These are phyloP conservation scores for Cucumis cinereus DNA, from an alignment of 306 rosid genomes.

Conservation along the genomic window DNA sequence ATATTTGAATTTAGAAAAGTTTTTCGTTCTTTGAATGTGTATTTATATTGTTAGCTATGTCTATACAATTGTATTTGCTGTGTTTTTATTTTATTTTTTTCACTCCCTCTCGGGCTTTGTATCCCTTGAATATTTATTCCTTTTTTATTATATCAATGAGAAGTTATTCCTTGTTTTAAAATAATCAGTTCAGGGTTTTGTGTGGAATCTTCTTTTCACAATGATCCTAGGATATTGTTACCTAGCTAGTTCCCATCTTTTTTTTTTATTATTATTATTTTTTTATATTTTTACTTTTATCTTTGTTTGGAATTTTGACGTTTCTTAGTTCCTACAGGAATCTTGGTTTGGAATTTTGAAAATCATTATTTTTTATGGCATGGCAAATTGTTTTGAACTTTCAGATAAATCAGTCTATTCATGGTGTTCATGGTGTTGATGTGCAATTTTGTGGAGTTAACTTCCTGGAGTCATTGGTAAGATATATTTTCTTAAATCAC, in stretches of 20 bases:
- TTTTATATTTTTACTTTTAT: no score
- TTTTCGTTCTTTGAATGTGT: no score
- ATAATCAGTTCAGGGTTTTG: background rate
- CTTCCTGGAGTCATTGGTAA: slow-evolving; percentile 79
- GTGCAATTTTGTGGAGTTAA: slow-evolving; percentile 76
- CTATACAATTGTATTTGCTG: no score
- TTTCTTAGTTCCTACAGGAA: no score
- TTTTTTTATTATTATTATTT: no score
- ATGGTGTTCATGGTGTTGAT: slow-evolving; percentile 66
- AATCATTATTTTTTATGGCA: background rate
- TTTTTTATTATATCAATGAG: no score
- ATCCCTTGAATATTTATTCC: no score
- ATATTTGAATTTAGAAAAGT: no score
- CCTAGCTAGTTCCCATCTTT: background rate
- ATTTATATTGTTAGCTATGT: no score
- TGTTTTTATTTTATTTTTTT: no score
- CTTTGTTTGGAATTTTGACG: background rate
- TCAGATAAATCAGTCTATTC: slow-evolving; percentile 83
- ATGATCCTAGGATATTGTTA: background rate
- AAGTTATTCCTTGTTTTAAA: no score
- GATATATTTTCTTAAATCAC: slow-evolving; percentile 9
- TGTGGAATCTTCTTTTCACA: background rate
- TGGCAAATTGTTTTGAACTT: slow-evolving; percentile 17
- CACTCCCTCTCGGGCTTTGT: no score
- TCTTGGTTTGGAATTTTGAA: background rate